Evolutionary conservation across 768 basidiomycete species (phyloP).

Genomic region (Chalciporus pseudorubinellus): DNA sequence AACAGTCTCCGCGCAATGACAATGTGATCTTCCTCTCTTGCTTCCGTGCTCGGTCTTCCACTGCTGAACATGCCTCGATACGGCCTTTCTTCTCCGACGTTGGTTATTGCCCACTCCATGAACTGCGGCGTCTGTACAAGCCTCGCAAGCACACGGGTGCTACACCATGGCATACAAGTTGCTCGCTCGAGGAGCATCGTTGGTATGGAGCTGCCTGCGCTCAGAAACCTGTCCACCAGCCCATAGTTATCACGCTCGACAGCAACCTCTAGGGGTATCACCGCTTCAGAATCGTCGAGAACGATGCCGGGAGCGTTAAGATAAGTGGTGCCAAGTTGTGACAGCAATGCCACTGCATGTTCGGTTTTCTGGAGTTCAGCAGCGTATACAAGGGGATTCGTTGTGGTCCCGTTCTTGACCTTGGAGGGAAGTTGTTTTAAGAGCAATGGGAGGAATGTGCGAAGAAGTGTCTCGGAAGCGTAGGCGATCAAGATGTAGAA

Average conservation of each 20-base stretch:
- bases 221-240: conserved; percentile 4
- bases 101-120: conserved; percentile 2
- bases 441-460: not conserved
- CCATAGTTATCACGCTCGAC: conserved; percentile 1
- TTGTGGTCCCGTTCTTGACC: not conserved
- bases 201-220: conserved; percentile 1
- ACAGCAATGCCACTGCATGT: conserved; percentile 1
- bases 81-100: not conserved
- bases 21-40: not conserved
- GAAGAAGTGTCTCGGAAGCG: not conserved
- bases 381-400: conserved; percentile 8
- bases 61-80: not conserved
- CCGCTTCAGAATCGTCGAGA: not conserved
- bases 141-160: conserved; percentile 2
- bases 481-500: conserved; percentile 8
- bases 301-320: not conserved
- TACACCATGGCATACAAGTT: conserved; percentile 5
- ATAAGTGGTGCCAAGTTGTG: not conserved
- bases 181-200: not conserved
- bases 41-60: not conserved
- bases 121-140: conserved; percentile 11
- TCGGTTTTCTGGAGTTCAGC: not conserved
- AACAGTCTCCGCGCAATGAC: not conserved
- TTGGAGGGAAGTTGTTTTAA: not conserved
- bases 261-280: conserved; percentile 4